phyloP scores from a whole-genome alignment of 78 protist genomes.

The Guillardia theta region DNA sequence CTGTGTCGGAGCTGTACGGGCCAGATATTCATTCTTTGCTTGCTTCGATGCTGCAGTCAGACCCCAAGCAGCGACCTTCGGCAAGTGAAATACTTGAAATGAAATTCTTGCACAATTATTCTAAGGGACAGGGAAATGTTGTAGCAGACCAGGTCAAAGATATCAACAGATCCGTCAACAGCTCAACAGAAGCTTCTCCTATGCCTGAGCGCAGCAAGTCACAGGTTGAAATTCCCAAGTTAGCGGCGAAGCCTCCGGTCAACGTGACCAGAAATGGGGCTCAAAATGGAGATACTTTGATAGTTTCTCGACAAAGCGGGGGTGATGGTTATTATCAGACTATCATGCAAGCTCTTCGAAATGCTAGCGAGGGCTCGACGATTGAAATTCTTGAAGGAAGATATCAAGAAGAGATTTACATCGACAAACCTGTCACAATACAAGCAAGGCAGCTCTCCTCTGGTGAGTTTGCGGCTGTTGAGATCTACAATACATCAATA shows the following conservation, averaged over 20 bases:
- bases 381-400: background rate
- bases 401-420: background rate
- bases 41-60: background rate
- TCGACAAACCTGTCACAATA: background rate
- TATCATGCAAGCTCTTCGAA: background rate
- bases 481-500: background rate
- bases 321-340: background rate
- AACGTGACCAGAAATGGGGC: no score
- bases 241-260: no score
- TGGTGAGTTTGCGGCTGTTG: background rate
- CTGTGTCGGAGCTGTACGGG: conserved; percentile 11
- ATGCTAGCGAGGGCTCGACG: background rate
- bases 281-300: background rate
- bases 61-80: background rate
- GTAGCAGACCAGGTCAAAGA: no score
- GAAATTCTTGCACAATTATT: background rate
- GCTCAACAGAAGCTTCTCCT: no score
- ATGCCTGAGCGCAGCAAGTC: no score
- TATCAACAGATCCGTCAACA: no score
- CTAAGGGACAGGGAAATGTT: background rate
- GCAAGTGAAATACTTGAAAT: background rate
- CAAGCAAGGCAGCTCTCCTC: background rate
- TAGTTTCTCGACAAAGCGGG: background rate
- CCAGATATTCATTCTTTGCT: background rate
- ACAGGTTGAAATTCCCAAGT: no score